These are phyloP conservation scores for Rhynchospora pubera DNA, from an alignment of 176 grass and related monocot genomes.

Conservation along the genomic window DNA sequence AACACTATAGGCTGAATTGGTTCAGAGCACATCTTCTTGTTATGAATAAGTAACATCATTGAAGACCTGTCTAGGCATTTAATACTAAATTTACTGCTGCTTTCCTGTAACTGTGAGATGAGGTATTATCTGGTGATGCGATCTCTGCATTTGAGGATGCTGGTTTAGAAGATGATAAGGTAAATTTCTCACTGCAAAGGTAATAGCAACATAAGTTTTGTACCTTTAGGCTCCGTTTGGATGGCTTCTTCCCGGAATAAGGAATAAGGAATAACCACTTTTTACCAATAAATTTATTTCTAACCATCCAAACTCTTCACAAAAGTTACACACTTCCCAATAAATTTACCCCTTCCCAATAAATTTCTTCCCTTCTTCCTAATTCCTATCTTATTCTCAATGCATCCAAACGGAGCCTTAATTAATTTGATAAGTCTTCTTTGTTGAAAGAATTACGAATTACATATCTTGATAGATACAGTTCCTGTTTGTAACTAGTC, in stretches of 20 bases:
- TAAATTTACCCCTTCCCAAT: too few species aligned
- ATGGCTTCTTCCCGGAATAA: too few species aligned
- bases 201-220: background rate
- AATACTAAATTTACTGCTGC: background rate
- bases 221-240: too few species aligned
- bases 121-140: slow-evolving; percentile 90
- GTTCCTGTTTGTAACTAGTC: background rate
- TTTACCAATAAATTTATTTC: too few species aligned
- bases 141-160: slow-evolving; percentile 97
- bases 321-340: too few species aligned
- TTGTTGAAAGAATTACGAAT: background rate
- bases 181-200: background rate
- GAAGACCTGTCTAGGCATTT: background rate
- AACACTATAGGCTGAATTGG: background rate
- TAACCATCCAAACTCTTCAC: too few species aligned
- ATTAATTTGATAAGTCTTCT: background rate
- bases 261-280: too few species aligned
- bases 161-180: slow-evolving; percentile 84
- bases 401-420: too few species aligned
- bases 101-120: slow-evolving; percentile 56
- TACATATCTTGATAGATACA: background rate
- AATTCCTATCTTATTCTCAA: too few species aligned
- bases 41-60: background rate
- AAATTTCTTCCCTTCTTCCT: too few species aligned
- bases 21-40: background rate